Base-by-base conservation (phyloP, 495 filamentous ascomycete genomes). In the Aspergillus affinis region DNA sequence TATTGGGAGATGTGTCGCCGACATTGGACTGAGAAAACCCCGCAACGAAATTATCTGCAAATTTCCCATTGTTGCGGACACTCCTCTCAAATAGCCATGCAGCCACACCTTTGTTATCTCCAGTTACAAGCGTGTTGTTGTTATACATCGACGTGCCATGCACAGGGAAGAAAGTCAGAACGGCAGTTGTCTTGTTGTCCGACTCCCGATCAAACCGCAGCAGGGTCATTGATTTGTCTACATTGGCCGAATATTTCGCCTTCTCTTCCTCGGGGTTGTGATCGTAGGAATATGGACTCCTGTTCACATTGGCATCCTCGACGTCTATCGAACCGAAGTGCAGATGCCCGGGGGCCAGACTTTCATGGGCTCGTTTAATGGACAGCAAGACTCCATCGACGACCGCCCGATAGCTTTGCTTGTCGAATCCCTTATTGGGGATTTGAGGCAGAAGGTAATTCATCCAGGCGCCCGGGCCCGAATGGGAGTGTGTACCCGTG, bases 361-460 rank as follows among this genome's bases (percentile, higher is more conserved):
- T 89, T 68, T 87, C 82, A 69, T 98, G 94, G 0, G 93, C 93
- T 52, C 87, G 81, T 54, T 86, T 77, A 64, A 98, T 93, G 21
- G 92, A 94, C 15, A 88, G 70, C 10, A 96, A 61, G 12, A 91
- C 86, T 1, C 94, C 94, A 61, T 96, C 89, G 2, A 98, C 91
- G 60, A 98, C 90, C 12, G 93, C 92, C 44, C 85, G 83, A 68
- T 94, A 97, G 62, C 90, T 92, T 71, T 96, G 92, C 64, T 85
- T 86, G 72, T 96, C 84, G 63, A 98, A 97, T 0, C 93, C 93
- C 59, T 85, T 84, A 66, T 89, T 93, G 0, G 93, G 96, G 65
- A 98, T 90, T 71, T 97, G 94, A 10, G 94, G 93, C 20, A 98
- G 80, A 6, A 98, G 82, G 70, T 98, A 98, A 70, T 98, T 98